Evolutionary conservation across 345 rosid species (phyloP).

Genomic region (Gossypioides kirkii): DNA sequence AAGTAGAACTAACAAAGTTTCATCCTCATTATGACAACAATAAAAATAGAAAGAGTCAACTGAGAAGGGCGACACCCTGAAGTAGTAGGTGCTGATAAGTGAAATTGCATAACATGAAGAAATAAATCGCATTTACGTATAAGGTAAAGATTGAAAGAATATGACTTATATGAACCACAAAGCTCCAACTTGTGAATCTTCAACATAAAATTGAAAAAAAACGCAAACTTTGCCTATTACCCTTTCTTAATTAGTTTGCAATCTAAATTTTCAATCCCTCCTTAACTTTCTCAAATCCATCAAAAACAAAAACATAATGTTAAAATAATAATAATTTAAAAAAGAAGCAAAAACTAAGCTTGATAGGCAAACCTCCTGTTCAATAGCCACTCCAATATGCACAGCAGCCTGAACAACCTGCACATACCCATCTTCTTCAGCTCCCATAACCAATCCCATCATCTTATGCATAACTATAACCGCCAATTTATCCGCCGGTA

Average conservation of each 20-base stretch:
- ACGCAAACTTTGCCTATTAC: neutral
- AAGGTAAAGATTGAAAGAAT: neutral
- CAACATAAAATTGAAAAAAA: neutral
- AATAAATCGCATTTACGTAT: neutral
- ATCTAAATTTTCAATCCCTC: neutral
- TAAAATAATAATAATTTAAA: neutral
- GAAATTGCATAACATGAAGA: neutral
- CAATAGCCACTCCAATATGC: conserved; percentile 76
- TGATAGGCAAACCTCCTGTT: conserved; percentile 63
- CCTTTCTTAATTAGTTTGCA: neutral
- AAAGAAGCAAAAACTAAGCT: neutral
- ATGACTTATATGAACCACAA: neutral
- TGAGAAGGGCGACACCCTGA: neutral
- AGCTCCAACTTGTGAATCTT: neutral
- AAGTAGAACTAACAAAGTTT: conserved; percentile 9
- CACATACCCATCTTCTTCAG: conserved; percentile 59
- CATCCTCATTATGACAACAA: neutral
- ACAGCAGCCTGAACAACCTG: conserved; percentile 86
- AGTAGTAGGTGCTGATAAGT: neutral
- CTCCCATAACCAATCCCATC: conserved; percentile 76
- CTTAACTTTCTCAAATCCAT: neutral
- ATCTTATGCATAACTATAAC: conserved; percentile 92
- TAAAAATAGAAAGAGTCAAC: neutral
- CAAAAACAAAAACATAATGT: neutral
- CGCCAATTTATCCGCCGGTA: conserved; percentile 93